Base-by-base conservation (phyloP, 2,329 filamentous ascomycete genomes). In the Penicillium sp. region DNA sequence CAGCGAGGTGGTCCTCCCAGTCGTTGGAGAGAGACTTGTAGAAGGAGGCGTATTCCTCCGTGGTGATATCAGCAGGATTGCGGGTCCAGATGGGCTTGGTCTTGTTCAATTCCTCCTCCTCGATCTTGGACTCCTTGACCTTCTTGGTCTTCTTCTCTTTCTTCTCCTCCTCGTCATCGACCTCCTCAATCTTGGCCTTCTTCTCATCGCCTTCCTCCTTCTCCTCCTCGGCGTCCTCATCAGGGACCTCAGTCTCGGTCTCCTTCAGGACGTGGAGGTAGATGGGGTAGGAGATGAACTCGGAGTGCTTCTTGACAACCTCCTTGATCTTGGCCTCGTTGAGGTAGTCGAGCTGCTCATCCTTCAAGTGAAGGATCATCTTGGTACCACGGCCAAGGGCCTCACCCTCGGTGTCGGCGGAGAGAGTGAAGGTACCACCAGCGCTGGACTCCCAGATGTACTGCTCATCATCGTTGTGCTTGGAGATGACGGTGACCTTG, bases 281-380 rank as follows among this genome's bases (percentile, higher is more conserved):
- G 88, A 99, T 99, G 74, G 94, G 94, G 86, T 99, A 99, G 52
- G 94, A 97, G 83, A 99, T 99, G 86, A 99, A 99, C 83, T 99
- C 94, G 75, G 94, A 97, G 89, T 99, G 94, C 90, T 99, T 99
- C 91, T 97, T 97, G 84, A 99, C 92, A 66, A 99, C 93, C 85
- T 99, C 94, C 90, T 99, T 99, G 84, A 99, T 89, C 85, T 93
- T 94, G 84, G 84, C 84, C 89, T 99, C 94, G 80, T 97, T 95
- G 67, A 97, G 84, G 87, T 96, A 99, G 78, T 97, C 94, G 65
- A 83, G 83, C 85, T 99, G 94, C 86, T 99, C 94, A 69, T 99
- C 94, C 90, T 99, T 99, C 73, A 99, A 84, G 84, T 97, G 90
- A 61, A 99, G 91, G 79, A 97, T 87, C 77, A 99, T 95, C 87